Conservation (phyloP, 768 basidiomycete species). For the Boletus rubroflammeus region DNA sequence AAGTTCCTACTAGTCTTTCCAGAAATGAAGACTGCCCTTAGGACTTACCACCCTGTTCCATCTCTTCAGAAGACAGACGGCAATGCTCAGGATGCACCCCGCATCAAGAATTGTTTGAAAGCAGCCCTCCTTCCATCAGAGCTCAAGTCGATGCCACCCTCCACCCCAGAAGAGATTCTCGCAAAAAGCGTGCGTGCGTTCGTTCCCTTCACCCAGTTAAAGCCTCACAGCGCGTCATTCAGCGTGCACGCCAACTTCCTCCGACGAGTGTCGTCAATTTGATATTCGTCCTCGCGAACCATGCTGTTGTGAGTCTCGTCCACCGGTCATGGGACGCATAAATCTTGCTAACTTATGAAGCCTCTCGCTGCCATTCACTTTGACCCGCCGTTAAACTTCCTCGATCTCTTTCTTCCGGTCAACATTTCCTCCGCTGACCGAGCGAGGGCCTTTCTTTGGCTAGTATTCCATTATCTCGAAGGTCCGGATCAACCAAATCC, state of each 20-base stretch:
- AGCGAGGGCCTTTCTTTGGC: slow-evolving; percentile 78
- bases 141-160: slow-evolving; percentile 58
- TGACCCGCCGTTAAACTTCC: slow-evolving; percentile 67
- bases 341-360: slow-evolving; percentile 30
- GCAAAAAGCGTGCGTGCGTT: slow-evolving; percentile 52
- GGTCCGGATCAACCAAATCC: slow-evolving; percentile 61
- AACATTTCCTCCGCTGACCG: slow-evolving; percentile 68
- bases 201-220: neutral
- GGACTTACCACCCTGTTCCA: slow-evolving; percentile 88
- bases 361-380: slow-evolving; percentile 68
- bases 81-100: slow-evolving; percentile 86
- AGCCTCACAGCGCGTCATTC: slow-evolving; percentile 1
- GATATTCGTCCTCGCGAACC: slow-evolving; percentile 78
- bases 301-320: slow-evolving; percentile 58
- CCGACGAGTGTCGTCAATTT: slow-evolving; percentile 86
- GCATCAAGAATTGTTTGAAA: slow-evolving; percentile 89
- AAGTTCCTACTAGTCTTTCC: slow-evolving; percentile 63
- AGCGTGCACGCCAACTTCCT: slow-evolving; percentile 62
- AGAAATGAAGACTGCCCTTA: slow-evolving; percentile 87
- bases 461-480: slow-evolving; percentile 81
- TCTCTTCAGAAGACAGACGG: slow-evolving; percentile 84
- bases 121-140: slow-evolving; percentile 74
- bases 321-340: slow-evolving; percentile 1
- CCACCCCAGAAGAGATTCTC: slow-evolving; percentile 72
- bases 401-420: slow-evolving; percentile 82